These are phyloP conservation scores for Mortierella sp. DNA, from an alignment of 371 early-diverging fungal species.

Conservation along the genomic window DNA sequence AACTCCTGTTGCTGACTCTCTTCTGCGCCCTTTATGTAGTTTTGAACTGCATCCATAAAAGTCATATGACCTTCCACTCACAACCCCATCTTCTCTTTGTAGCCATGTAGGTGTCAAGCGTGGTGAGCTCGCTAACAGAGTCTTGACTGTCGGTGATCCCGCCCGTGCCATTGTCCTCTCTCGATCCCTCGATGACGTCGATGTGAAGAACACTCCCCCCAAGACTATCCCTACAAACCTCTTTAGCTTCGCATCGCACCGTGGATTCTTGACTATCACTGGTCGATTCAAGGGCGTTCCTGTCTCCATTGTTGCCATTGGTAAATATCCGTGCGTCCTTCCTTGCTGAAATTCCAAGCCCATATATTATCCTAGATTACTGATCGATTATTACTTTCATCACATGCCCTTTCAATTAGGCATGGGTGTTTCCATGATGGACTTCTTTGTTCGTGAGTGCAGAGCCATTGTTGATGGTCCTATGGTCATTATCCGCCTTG, in stretches of 20 bases:
- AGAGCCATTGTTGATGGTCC: slow-evolving; percentile 90
- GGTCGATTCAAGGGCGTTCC: slow-evolving; percentile 86
- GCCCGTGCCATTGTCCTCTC: slow-evolving; percentile 82
- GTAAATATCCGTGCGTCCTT: slow-evolving; percentile 55
- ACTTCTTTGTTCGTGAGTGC: slow-evolving; percentile 93
- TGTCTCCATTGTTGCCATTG: slow-evolving; percentile 91
- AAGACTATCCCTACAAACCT: slow-evolving; percentile 66
- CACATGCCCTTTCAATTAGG: slow-evolving; percentile 24
- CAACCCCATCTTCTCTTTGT: neutral
- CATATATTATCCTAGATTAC: neutral
- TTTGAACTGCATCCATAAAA: too few relatives aligned
- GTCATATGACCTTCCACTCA: neutral
- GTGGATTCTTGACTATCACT: slow-evolving; percentile 94
- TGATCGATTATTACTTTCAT: neutral
- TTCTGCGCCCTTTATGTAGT: neutral
- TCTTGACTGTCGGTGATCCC: slow-evolving; percentile 95
- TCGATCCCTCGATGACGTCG: slow-evolving; percentile 68
- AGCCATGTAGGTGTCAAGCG: slow-evolving; percentile 83
- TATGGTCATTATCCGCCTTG: slow-evolving; percentile 87
- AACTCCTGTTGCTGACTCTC: neutral
- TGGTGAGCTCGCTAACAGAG: slow-evolving; percentile 91
- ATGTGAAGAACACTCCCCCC: slow-evolving; percentile 57
- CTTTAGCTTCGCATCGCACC: slow-evolving; percentile 68
- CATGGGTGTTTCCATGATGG: slow-evolving; percentile 93
- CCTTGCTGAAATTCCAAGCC: neutral